These are phyloP conservation scores for Podosphaera aphanis DNA, from an alignment of 2,329 filamentous ascomycete species.

Conservation along the genomic window DNA sequence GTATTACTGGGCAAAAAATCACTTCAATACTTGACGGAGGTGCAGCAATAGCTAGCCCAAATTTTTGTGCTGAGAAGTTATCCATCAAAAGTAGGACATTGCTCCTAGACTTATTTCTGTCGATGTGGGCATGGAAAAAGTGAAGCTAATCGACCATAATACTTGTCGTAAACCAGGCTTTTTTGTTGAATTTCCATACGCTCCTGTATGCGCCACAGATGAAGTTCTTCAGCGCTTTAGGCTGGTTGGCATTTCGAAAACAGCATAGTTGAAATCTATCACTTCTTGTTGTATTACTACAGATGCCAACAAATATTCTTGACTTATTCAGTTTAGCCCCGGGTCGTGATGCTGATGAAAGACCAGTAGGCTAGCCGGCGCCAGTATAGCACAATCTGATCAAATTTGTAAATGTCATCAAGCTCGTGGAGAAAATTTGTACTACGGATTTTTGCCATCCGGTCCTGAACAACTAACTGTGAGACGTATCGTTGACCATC, in stretches of 20 bases:
- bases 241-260: neutral
- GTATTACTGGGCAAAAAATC: neutral
- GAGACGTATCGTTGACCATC: too few relatives aligned
- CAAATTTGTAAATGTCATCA: neutral
- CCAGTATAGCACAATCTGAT: neutral
- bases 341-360: constrained; percentile 17
- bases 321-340: neutral
- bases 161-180: constrained; percentile 2
- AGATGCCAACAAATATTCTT: neutral
- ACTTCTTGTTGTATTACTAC: neutral
- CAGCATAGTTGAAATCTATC: neutral
- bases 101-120: neutral
- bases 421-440: neutral
- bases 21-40: constrained; percentile 1
- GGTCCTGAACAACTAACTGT: too few relatives aligned
- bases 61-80: neutral
- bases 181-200: too few relatives aligned
- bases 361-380: constrained; percentile 14
- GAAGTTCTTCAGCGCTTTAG: neutral
- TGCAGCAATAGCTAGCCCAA: neutral
- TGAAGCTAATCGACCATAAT: neutral
- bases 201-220: too few relatives aligned
- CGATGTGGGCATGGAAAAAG: neutral
- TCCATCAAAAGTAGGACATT: neutral
- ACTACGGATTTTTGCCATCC: too few relatives aligned